These are phyloP conservation scores for Tolypocladium album DNA, from an alignment of 2,329 filamentous ascomycete species.

Conservation along the genomic window DNA sequence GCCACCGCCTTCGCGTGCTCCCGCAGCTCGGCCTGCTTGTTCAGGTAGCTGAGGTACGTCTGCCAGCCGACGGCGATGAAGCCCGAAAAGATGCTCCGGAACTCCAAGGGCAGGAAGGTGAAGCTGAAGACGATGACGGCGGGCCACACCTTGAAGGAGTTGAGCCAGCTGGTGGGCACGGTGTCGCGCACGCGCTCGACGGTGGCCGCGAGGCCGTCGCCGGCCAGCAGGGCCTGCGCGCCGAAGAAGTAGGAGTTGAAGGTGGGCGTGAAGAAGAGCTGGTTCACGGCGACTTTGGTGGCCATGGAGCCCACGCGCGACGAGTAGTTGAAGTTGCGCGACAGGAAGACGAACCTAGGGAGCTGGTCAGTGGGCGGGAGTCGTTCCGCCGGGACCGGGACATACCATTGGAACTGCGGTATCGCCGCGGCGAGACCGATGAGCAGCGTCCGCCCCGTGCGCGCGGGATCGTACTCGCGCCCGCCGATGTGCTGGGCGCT, in stretches of 20 bases:
- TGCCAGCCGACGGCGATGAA: constrained; percentile 83
- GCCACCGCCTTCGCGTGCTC: constrained; percentile 1
- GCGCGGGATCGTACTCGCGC: constrained; percentile 53
- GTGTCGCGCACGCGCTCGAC: constrained; percentile 63
- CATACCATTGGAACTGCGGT: constrained; percentile 71
- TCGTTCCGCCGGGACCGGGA: constrained; percentile 8
- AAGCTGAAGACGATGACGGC: constrained; percentile 79
- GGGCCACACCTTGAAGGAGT: constrained; percentile 82
- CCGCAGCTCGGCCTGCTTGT: constrained; percentile 53
- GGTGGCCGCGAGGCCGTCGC: constrained; percentile 52
- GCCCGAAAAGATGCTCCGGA: constrained; percentile 70
- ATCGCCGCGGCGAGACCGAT: constrained; percentile 68
- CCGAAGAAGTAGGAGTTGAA: constrained; percentile 82
- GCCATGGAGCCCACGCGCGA: constrained; percentile 60
- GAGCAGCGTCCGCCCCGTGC: constrained; percentile 60
- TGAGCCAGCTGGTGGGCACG: constrained; percentile 65
- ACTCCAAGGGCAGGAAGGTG: constrained; percentile 69
- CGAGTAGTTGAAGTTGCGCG: constrained; percentile 72
- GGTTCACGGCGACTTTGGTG: constrained; percentile 72
- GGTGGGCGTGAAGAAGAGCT: constrained; percentile 67
- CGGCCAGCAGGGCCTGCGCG: constrained; percentile 64
- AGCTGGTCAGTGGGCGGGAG: background rate
- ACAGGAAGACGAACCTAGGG: constrained; percentile 66
- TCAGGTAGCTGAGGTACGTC: constrained; percentile 76
- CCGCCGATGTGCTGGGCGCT: constrained; percentile 61